phyloP scores from a whole-genome alignment of 306 rosid genomes.

The Glycyrrhiza uralensis region DNA sequence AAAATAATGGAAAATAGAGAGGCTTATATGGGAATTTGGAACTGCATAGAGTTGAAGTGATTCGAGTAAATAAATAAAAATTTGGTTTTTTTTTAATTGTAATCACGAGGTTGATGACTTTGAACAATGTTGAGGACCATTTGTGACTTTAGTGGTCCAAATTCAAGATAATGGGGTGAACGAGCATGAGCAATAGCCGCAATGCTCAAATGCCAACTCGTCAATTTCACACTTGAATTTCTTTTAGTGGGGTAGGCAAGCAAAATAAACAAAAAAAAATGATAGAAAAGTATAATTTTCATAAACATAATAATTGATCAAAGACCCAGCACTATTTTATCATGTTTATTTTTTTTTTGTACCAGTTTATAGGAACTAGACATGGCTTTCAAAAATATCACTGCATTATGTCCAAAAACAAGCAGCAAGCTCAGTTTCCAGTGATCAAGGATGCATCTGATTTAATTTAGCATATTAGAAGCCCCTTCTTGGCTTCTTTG shows the following conservation, averaged over 20 bases:
- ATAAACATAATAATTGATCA: too few relatives aligned
- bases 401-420: neutral
- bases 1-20: too few relatives aligned
- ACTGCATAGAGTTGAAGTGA: too few relatives aligned
- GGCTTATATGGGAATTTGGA: too few relatives aligned
- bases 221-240: neutral
- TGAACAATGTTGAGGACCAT: neutral
- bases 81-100: too few relatives aligned
- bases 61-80: too few relatives aligned
- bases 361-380: too few relatives aligned
- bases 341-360: too few relatives aligned
- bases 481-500: too few relatives aligned
- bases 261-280: neutral
- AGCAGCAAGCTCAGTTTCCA: neutral
- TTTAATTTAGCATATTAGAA: too few relatives aligned
- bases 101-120: neutral
- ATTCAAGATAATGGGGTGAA: neutral
- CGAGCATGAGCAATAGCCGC: too few relatives aligned
- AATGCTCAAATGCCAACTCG: neutral
- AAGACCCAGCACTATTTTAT: too few relatives aligned
- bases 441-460: neutral
- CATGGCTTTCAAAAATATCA: neutral
- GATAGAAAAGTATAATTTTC: neutral
- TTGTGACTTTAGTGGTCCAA: slow-evolving; percentile 12
- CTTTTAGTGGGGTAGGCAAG: neutral